Percentiles rank a stretch among this genome's conserved stretches.
phyloP scores from a whole-genome alignment of 495 filamentous ascomycete genomes.

The Cenococcum geophilum region DNA sequence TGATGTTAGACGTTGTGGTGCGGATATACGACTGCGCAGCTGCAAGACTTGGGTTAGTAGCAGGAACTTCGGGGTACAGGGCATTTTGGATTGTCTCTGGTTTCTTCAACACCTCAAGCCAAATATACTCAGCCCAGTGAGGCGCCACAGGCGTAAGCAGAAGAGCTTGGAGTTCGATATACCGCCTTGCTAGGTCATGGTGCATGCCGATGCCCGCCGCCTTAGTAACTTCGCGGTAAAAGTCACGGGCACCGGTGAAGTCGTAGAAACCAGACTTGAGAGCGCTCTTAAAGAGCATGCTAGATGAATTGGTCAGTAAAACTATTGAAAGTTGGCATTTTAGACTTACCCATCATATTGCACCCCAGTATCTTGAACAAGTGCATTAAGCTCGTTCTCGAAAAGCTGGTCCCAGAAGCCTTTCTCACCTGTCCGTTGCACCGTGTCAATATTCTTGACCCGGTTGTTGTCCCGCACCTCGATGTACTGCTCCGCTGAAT shows the following conservation, averaged over 20 bases:
- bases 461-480: conserved; percentile 48
- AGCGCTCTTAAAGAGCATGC: conserved; percentile 81
- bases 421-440: conserved; percentile 55
- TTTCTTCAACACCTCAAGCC: conserved; percentile 80
- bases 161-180: conserved; percentile 81
- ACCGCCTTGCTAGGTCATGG: conserved; percentile 64
- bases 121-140: conserved; percentile 93
- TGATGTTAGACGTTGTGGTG: conserved; percentile 67
- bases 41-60: conserved; percentile 54
- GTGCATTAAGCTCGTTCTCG: conserved; percentile 85
- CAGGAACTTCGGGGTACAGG: conserved; percentile 65
- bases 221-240: conserved; percentile 75
- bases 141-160: conserved; percentile 75
- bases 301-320: conserved; percentile 6
- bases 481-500: conserved; percentile 32
- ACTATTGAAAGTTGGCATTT: no score
- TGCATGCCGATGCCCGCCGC: conserved; percentile 78
- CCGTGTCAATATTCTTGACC: conserved; percentile 44
- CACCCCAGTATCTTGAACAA: conserved; percentile 65
- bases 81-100: conserved; percentile 69
- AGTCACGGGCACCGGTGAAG: conserved; percentile 76
- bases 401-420: conserved; percentile 82
- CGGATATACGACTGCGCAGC: conserved; percentile 79
- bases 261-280: conserved; percentile 89
- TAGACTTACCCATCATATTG: conserved; percentile 53